A percentile compares a stretch with the other conserved stretches of the same genome.
Conservation (phyloP, 495 filamentous ascomycete species). For the Penicillium taxi region DNA sequence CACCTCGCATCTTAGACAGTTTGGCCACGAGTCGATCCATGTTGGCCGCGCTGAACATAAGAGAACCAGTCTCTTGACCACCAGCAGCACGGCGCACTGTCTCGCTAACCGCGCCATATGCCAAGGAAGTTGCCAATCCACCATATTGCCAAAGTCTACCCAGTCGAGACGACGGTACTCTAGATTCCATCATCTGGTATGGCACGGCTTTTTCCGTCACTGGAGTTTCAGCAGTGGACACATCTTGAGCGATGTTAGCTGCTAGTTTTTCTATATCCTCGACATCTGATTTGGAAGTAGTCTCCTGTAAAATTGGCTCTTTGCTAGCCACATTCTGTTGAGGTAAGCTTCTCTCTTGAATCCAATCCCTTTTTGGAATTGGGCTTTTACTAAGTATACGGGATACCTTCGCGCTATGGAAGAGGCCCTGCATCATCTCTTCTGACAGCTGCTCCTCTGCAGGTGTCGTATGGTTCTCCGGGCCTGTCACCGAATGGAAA, state of each 20-base stretch:
- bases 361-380: slow-evolving; percentile 13
- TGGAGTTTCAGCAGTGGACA: slow-evolving; percentile 8
- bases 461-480: slow-evolving; percentile 7
- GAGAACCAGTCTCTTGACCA: slow-evolving; percentile 54
- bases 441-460: slow-evolving; percentile 42
- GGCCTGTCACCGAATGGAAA: slow-evolving; percentile 36
- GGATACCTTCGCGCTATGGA: slow-evolving; percentile 53
- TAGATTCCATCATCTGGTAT: slow-evolving; percentile 80
- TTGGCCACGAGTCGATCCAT: slow-evolving; percentile 88
- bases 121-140: slow-evolving; percentile 88
- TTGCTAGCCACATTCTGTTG: neutral
- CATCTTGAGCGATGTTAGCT: slow-evolving; percentile 18
- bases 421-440: slow-evolving; percentile 53
- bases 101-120: slow-evolving; percentile 86
- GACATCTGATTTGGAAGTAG: slow-evolving; percentile 8
- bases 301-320: neutral
- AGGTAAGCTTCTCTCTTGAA: neutral
- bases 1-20: slow-evolving; percentile 91
- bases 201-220: slow-evolving; percentile 15
- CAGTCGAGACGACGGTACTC: slow-evolving; percentile 80
- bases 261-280: slow-evolving; percentile 16
- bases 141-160: slow-evolving; percentile 91
- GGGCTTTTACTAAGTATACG: slow-evolving; percentile 39
- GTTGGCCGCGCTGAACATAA: slow-evolving; percentile 83
- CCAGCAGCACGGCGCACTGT: slow-evolving; percentile 63